Percentiles rank a stretch among this genome's conserved stretches.
phyloP scores from a whole-genome alignment of 2,329 filamentous ascomycete genomes.

The Ambrosiella beaveri region DNA sequence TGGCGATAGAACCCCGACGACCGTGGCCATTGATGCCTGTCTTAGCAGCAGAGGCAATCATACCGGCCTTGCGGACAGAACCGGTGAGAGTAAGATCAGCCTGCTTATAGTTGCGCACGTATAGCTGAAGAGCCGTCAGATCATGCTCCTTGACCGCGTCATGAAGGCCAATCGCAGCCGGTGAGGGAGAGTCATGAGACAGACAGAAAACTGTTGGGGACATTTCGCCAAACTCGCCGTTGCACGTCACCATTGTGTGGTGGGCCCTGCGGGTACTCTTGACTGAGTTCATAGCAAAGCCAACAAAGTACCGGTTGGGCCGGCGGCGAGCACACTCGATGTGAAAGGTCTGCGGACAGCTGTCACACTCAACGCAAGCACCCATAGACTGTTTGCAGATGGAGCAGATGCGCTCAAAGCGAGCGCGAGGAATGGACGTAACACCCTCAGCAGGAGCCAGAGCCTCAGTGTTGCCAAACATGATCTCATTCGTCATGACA shows the following conservation, averaged over 20 bases:
- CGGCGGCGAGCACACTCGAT: constrained; percentile 72
- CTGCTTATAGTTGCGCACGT: constrained; percentile 81
- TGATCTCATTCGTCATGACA: constrained; percentile 79
- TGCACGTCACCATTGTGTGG: constrained; percentile 61
- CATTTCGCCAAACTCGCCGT: constrained; percentile 66
- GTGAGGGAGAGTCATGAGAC: constrained; percentile 60
- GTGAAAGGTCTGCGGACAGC: constrained; percentile 57
- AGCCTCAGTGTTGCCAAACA: constrained; percentile 70
- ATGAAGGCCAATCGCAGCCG: constrained; percentile 16
- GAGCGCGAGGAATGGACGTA: constrained; percentile 54
- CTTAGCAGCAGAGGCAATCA: constrained; percentile 34
- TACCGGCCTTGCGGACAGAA: constrained; percentile 79
- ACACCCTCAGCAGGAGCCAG: constrained; percentile 83
- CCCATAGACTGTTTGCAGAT: constrained; percentile 58
- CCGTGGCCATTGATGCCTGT: constrained; percentile 21
- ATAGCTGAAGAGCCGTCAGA: constrained; percentile 71
- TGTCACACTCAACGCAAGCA: constrained; percentile 71
- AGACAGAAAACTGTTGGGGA: constrained; percentile 84
- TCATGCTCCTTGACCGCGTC: constrained; percentile 17
- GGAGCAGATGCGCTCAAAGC: constrained; percentile 66
- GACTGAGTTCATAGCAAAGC: constrained; percentile 78
- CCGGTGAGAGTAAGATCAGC: constrained; percentile 80
- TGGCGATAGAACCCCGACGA: constrained; percentile 38
- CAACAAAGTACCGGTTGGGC: constrained; percentile 55
- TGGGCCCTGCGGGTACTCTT: constrained; percentile 78